Evolutionary conservation across 148 eudicot species (phyloP).

Genomic region (Chenopodium berlandieri): DNA sequence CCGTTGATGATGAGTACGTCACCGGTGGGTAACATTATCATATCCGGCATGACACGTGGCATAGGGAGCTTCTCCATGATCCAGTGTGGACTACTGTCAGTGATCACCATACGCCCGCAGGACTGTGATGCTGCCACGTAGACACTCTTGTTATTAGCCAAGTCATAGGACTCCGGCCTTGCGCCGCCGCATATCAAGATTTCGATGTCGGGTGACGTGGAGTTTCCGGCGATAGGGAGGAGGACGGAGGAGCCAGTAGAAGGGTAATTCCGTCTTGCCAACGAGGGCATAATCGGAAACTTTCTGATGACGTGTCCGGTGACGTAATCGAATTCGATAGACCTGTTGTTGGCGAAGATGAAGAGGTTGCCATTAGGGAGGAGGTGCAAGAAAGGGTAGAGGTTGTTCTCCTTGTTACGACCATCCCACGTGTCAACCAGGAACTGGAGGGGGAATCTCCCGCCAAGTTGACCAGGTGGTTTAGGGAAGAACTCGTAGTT

Average conservation of each 20-base stretch:
- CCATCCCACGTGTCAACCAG: conserved; percentile 52
- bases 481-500: conserved; percentile 81
- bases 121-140: conserved; percentile 48
- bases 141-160: conserved; percentile 22
- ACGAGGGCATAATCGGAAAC: conserved; percentile 62
- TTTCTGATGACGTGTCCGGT: conserved; percentile 32
- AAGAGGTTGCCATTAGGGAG: conserved; percentile 65
- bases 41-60: conserved; percentile 81
- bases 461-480: background rate
- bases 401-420: conserved; percentile 68
- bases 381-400: conserved; percentile 81
- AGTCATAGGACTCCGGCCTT: conserved; percentile 36
- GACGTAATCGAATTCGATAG: conserved; percentile 48
- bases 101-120: conserved; percentile 51
- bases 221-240: conserved; percentile 41
- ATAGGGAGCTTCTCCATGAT: conserved; percentile 67
- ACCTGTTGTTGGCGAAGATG: conserved; percentile 72
- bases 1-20: conserved; percentile 73
- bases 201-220: conserved; percentile 38
- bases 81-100: conserved; percentile 54
- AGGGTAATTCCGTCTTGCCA: conserved; percentile 64
- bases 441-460: conserved; percentile 35
- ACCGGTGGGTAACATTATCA: conserved; percentile 67
- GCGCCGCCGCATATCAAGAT: conserved; percentile 88
- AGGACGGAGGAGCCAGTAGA: conserved; percentile 74